Percentiles rank a stretch among this genome's conserved stretches.
These are phyloP conservation scores for Teunomyces barrocoloradensis DNA, from an alignment of 805 yeast species.

Conservation along the genomic window DNA sequence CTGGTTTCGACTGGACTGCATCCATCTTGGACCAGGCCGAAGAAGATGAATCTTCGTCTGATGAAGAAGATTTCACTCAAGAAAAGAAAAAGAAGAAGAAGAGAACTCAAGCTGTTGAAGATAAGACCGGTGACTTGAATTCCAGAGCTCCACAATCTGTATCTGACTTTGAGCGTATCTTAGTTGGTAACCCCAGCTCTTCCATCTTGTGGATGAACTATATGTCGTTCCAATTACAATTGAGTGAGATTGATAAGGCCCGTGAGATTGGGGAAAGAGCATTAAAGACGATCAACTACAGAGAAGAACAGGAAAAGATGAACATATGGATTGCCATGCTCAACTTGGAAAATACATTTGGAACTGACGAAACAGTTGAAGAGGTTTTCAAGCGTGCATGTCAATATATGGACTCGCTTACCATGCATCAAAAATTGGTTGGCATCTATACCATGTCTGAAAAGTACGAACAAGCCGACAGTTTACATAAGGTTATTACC, in stretches of 20 bases:
- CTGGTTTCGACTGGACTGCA: conserved; percentile 97
- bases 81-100: conserved; percentile 46
- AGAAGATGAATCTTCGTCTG: conserved; percentile 50
- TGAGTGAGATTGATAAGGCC: conserved; percentile 92
- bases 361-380: conserved; percentile 77
- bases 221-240: conserved; percentile 95
- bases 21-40: conserved; percentile 79
- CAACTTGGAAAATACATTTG: conserved; percentile 92
- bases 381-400: conserved; percentile 79
- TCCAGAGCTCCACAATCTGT: conserved; percentile 89
- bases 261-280: conserved; percentile 93
- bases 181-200: conserved; percentile 90
- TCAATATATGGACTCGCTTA: conserved; percentile 86
- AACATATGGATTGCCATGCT: conserved; percentile 95
- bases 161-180: conserved; percentile 85
- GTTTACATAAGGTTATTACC: conserved; percentile 60
- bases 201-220: conserved; percentile 96
- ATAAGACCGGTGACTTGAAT: conserved; percentile 79
- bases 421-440: conserved; percentile 76
- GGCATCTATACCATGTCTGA: conserved; percentile 74
- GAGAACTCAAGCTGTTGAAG: conserved; percentile 57
- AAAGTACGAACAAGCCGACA: conserved; percentile 67
- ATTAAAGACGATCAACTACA: conserved; percentile 78
- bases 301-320: conserved; percentile 90
- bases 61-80: conserved; percentile 58